Evolutionary conservation across 371 early-diverging fungal genomes (phyloP).

Genomic region (Rhizopus sp.): DNA sequence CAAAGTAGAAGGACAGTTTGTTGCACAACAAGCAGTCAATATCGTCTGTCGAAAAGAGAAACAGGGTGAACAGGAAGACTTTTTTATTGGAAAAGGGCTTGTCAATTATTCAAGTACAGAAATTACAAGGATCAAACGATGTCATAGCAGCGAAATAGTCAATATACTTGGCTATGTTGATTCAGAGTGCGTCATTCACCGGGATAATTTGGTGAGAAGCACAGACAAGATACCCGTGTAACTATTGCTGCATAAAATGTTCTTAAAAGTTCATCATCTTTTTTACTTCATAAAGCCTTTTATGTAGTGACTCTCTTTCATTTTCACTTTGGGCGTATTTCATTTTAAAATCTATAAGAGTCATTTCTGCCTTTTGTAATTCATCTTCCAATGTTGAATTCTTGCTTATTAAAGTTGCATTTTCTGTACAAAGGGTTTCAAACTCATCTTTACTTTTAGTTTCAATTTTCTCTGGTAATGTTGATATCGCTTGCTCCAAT

Average conservation of each 20-base stretch:
- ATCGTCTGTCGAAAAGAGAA: constrained; percentile 48
- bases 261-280: not conserved
- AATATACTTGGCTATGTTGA: constrained; percentile 87
- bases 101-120: constrained; percentile 88
- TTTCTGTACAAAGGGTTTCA: constrained; percentile 74
- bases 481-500: constrained; percentile 35
- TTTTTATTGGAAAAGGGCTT: constrained; percentile 86
- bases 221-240: not conserved
- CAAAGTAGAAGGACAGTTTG: constrained; percentile 81
- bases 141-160: constrained; percentile 79
- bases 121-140: constrained; percentile 81
- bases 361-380: constrained; percentile 64
- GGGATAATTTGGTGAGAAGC: constrained; percentile 73
- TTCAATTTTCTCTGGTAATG: constrained; percentile 59
- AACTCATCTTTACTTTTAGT: constrained; percentile 65
- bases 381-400: constrained; percentile 77
- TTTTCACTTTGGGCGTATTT: constrained; percentile 78
- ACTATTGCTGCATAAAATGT: not conserved
- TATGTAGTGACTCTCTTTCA: constrained; percentile 41
- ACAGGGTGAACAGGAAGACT: constrained; percentile 30
- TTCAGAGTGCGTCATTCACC: constrained; percentile 84
- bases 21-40: constrained; percentile 82
- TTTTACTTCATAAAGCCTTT: not conserved
- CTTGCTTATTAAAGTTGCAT: constrained; percentile 62
- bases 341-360: constrained; percentile 70